These are phyloP conservation scores for Neurospora sp. DNA, from an alignment of 495 filamentous ascomycete genomes.

Conservation along the genomic window DNA sequence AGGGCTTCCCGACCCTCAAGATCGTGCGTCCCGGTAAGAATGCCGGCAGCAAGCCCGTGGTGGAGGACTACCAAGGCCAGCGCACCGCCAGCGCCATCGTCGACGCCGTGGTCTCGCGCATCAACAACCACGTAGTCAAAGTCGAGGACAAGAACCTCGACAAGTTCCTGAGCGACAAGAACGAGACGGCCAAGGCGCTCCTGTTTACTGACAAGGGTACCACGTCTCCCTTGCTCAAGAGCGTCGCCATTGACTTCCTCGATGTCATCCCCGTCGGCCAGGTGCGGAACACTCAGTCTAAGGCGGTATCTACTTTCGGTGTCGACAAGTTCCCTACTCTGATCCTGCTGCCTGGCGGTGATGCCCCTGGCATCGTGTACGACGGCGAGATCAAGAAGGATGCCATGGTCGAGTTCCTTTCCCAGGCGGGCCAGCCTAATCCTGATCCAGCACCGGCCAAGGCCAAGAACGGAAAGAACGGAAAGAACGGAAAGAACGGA, in stretches of 20 bases:
- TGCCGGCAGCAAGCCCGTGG: slow-evolving; percentile 60
- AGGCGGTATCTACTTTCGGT: slow-evolving; percentile 62
- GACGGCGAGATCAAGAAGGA: slow-evolving; percentile 82
- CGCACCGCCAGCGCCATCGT: slow-evolving; percentile 78
- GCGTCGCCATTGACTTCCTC: slow-evolving; percentile 86
- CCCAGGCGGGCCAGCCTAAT: slow-evolving; percentile 68
- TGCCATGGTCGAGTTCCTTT: slow-evolving; percentile 71
- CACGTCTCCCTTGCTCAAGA: slow-evolving; percentile 69
- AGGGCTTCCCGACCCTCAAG: slow-evolving; percentile 96
- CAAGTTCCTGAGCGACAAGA: slow-evolving; percentile 60
- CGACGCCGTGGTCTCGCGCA: slow-evolving; percentile 72
- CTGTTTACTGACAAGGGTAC: slow-evolving; percentile 92
- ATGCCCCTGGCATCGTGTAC: slow-evolving; percentile 60
- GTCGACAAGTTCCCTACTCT: slow-evolving; percentile 71
- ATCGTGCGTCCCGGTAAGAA: slow-evolving; percentile 71
- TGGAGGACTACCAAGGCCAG: slow-evolving; percentile 87
- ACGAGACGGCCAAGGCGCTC: slow-evolving; percentile 73
- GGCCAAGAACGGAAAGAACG: slow-evolving; percentile 37
- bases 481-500: slow-evolving; percentile 13
- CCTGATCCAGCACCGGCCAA: slow-evolving; percentile 47
- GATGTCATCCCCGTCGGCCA: slow-evolving; percentile 74
- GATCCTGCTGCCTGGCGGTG: slow-evolving; percentile 66
- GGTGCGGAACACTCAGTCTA: slow-evolving; percentile 71
- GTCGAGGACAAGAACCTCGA: slow-evolving; percentile 72
- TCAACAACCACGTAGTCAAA: slow-evolving; percentile 89